phyloP scores from a whole-genome alignment of 352 stramenopile species.

The Globisporangium iwayamae region DNA sequence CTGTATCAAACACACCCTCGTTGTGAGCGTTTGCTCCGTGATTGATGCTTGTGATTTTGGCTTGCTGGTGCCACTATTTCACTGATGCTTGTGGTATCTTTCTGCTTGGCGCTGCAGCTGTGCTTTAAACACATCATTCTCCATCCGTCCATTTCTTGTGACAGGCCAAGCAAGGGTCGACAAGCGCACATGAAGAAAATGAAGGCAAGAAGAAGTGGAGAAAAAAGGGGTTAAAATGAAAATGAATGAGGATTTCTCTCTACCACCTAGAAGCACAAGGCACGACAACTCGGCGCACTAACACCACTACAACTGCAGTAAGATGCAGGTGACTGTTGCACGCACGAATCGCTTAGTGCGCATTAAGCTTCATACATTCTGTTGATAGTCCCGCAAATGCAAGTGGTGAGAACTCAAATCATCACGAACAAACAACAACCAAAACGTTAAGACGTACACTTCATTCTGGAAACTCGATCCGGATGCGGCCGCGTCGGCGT shows the following conservation, averaged over 20 bases:
- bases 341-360: background rate
- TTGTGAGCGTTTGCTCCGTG: background rate
- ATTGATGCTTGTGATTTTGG: background rate
- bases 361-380: constrained; percentile 87
- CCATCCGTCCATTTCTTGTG: no score
- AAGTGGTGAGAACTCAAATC: background rate
- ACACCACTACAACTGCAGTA: background rate
- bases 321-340: background rate
- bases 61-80: background rate
- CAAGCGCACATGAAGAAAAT: background rate
- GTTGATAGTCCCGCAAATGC: constrained; percentile 13
- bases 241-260: constrained; percentile 20
- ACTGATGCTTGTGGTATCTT: background rate
- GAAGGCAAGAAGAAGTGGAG: background rate
- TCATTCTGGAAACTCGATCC: constrained; percentile 90
- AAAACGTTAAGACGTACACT: constrained; percentile 51
- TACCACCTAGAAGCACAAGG: constrained; percentile 15
- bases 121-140: background rate
- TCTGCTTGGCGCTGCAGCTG: background rate
- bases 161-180: no score
- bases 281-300: background rate
- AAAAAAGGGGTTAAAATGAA: constrained; percentile 8
- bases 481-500: constrained; percentile 81
- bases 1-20: background rate
- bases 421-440: background rate